Evolutionary conservation across 148 eudicot genomes (phyloP), one percentile per base, ranked within the genome.

Genomic region (Agrostemma githago): DNA sequence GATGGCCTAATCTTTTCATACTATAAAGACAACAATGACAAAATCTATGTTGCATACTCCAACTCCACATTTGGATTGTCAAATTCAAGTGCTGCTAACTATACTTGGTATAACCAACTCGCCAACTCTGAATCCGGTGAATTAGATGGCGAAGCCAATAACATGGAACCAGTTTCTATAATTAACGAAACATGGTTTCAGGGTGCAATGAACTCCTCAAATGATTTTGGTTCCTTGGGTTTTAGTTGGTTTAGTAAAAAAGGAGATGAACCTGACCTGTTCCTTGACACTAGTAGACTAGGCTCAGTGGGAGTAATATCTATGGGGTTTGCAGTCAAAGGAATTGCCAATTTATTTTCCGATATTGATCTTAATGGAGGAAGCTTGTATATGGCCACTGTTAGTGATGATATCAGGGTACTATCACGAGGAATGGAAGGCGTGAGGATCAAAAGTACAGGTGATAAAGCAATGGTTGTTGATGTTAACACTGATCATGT

Each of bases 1-100:
- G 82, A 90, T 78, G 96, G 89, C n/a, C 68, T 87, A 53, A 81
- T 82, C 76, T 90, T 90, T 77, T 83, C 93, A 12, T 92, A 85
- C 65, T 68, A 76, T 67, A 74, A 26, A 17, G 17, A 76, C 19
- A 82, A 79, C 20, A 81, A 10, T 4, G 51, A 81, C 66, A 80
- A 82, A 74, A 60, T 64, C 53, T 71, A 72, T 74, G 93, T 87
- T 3, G 53, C 85, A 12, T 92, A 87, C 83, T 77, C 89, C 3
- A 92, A 92, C 79, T 62, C 85, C 21, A 65, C 88, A 3, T 69
- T 66, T 72, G 15, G 73, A 62, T 73, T 61, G 17, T 70, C 68
- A 64, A 71, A 71, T 16, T 63, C 75, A 26, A 72, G 10, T 46
- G 48, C 26, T 73, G 41, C 6, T 11, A 56, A 37, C 37, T 77